Base-by-base conservation (phyloP, 2,329 filamentous ascomycete species). In the Aspergillus neotritici region DNA sequence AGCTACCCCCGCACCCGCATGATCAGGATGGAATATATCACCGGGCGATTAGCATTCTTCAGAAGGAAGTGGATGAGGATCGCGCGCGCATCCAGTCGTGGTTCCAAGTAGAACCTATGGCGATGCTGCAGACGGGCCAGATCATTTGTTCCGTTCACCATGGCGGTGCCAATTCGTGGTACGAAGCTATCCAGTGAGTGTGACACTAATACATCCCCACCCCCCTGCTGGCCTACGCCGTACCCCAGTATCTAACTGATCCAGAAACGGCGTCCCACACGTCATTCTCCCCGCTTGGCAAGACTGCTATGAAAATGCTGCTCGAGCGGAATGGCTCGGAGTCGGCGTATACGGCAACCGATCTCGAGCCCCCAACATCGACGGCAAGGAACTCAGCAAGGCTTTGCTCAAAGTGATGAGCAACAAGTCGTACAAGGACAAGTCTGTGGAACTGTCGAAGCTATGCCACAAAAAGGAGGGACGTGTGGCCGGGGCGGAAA, bases 131-230 rank as follows among this genome's bases (percentile, higher is more conserved):
- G 13, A 63, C 62, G 0, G 67, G 67, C 0, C 51, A 61, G 21
- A 53, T 74, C 8, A 56, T 63, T 1, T 71, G 67, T 42, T 64
- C 65, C 0, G 56, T 74, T 0, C 65, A 71, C 39, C 71, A 74
- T 41, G 71, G 71, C 1, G 71, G 71, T 1, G 69, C 71, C 0
- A 74, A 69, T 44, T 73, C 69, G 0, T 74, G 64, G 50, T 64
- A 70, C 25, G 72, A 75, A 50, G 64, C 68, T 2, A 53, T 72
- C 28, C 55, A 55, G 69, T 70, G 53, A 51, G 63, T 60, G 21
- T 9, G 21, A 25, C 9, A 3, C n/a, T n/a, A n/a, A n/a, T n/a
- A n/a, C n/a, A n/a, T n/a, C n/a, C n/a, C n/a, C n/a, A n/a, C n/a
- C n/a, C n/a, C 12, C 39, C 37, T 34, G 41, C 31, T 42, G 21